phyloP scores from a whole-genome alignment of 108 stramenopile genomes.

The Pinguiococcus pyrenoidosus region DNA sequence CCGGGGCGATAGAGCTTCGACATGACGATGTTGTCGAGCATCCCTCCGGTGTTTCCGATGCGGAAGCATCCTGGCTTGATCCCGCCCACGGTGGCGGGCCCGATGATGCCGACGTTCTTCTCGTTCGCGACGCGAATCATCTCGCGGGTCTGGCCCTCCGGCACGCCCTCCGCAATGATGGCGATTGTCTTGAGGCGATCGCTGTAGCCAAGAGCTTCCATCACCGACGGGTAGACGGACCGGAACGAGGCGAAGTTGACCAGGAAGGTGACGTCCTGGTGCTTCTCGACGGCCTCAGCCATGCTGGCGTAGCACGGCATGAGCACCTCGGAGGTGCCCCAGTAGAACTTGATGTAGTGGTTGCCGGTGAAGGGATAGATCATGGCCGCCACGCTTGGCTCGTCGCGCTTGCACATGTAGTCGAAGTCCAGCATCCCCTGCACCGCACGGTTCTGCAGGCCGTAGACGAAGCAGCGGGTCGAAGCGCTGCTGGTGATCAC shows the following conservation, averaged over 20 bases:
- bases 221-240: conserved; percentile 55
- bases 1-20: conserved; percentile 66
- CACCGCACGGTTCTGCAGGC: conserved; percentile 58
- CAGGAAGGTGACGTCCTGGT: conserved; percentile 56
- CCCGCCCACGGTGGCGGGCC: conserved; percentile 79
- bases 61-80: conserved; percentile 79
- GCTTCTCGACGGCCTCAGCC: conserved; percentile 53
- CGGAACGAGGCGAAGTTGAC: conserved; percentile 81
- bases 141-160: conserved; percentile 61
- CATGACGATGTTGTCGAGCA: conserved; percentile 81
- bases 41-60: conserved; percentile 84
- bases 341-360: conserved; percentile 77
- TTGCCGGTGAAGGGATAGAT: conserved; percentile 63
- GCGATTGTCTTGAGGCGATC: conserved; percentile 67
- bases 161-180: conserved; percentile 85
- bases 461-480: conserved; percentile 64
- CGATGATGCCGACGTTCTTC: conserved; percentile 62
- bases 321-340: conserved; percentile 67
- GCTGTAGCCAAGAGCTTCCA: conserved; percentile 54
- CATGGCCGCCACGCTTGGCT: conserved; percentile 64
- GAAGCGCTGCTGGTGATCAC: too few species aligned
- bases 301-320: conserved; percentile 62
- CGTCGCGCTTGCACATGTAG: conserved; percentile 70
- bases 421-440: conserved; percentile 87
- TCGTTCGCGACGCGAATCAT: conserved; percentile 53